Evolutionary conservation across 768 basidiomycete genomes (phyloP).

Genomic region (Lentinus brumalis): DNA sequence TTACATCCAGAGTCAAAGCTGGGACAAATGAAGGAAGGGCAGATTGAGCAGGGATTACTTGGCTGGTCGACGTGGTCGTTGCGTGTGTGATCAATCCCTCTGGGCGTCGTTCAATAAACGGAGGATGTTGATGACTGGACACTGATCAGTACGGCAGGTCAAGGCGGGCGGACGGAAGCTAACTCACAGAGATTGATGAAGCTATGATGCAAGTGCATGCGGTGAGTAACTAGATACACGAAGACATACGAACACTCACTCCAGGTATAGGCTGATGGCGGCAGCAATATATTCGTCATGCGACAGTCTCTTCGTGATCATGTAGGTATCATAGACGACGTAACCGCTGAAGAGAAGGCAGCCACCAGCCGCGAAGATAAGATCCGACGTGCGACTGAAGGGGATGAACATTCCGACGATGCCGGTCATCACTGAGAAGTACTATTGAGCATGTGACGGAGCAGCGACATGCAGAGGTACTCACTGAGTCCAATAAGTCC

Average conservation of each 20-base stretch:
- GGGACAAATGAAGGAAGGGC: neutral
- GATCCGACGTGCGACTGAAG: conserved; percentile 78
- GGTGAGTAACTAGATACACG: conserved; percentile 19
- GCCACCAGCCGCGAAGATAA: conserved; percentile 77
- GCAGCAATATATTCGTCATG: conserved; percentile 95
- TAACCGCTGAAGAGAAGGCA: conserved; percentile 89
- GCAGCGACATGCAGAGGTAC: conserved; percentile 24
- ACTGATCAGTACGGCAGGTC: neutral
- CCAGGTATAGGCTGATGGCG: conserved; percentile 91
- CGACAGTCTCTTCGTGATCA: conserved; percentile 84
- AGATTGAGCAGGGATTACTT: neutral
- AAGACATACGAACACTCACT: conserved; percentile 50
- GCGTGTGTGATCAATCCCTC: conserved; percentile 6
- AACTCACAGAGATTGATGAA: conserved; percentile 86
- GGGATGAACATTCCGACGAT: conserved; percentile 86
- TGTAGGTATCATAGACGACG: conserved; percentile 87
- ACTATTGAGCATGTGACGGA: conserved; percentile 1
- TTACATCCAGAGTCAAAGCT: neutral
- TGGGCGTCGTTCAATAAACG: conserved; percentile 69
- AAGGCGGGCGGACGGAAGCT: conserved; percentile 26
- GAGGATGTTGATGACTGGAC: conserved; percentile 78
- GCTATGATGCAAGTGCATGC: conserved; percentile 36
- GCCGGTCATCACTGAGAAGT: conserved; percentile 67
- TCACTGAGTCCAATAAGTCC: conserved; percentile 77
- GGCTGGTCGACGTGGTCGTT: neutral